phyloP scores from a whole-genome alignment of 2,329 filamentous ascomycete genomes.

The Verticillium nubilum region DNA sequence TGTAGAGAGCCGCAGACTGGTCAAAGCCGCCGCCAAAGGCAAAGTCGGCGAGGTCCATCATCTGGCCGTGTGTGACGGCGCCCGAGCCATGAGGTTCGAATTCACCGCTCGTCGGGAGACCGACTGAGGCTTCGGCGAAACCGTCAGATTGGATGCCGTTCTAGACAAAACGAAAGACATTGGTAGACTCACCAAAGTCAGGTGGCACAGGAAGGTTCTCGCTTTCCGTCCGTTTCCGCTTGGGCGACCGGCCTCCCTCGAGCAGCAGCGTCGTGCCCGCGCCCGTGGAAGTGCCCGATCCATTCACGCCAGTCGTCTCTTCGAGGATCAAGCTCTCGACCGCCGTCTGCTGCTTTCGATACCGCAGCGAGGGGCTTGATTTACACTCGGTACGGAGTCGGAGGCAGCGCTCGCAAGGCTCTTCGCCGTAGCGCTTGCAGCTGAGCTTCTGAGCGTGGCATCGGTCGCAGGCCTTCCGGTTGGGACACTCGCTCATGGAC shows the following conservation, averaged over 20 bases:
- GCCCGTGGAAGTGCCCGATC: neutral
- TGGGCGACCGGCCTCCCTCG: slow-evolving; percentile 24
- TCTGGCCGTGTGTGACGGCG: neutral
- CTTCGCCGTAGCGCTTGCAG: slow-evolving; percentile 34
- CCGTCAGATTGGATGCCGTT: slow-evolving; percentile 7
- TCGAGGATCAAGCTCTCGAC: slow-evolving; percentile 1
- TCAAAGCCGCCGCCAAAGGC: slow-evolving; percentile 25
- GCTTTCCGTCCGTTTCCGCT: slow-evolving; percentile 28
- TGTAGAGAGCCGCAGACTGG: slow-evolving; percentile 14
- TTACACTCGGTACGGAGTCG: slow-evolving; percentile 36
- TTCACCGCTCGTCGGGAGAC: neutral
- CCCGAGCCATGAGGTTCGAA: neutral
- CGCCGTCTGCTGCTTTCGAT: slow-evolving; percentile 23
- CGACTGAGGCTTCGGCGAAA: slow-evolving; percentile 7
- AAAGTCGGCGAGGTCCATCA: slow-evolving; percentile 6
- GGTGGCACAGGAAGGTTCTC: slow-evolving; percentile 25
- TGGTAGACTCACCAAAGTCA: slow-evolving; percentile 27
- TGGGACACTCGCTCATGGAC: slow-evolving; percentile 30
- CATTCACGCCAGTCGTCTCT: neutral
- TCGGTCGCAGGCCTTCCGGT: slow-evolving; percentile 40
- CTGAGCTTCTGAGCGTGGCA: slow-evolving; percentile 41
- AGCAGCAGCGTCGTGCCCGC: neutral
- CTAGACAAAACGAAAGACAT: slow-evolving; percentile 10
- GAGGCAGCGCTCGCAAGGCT: slow-evolving; percentile 35
- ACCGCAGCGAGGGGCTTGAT: slow-evolving; percentile 35